Evolutionary conservation across 805 yeast species (phyloP), one percentile per base, ranked within the genome.

Genomic region (Sugiyamaella smithiae): DNA sequence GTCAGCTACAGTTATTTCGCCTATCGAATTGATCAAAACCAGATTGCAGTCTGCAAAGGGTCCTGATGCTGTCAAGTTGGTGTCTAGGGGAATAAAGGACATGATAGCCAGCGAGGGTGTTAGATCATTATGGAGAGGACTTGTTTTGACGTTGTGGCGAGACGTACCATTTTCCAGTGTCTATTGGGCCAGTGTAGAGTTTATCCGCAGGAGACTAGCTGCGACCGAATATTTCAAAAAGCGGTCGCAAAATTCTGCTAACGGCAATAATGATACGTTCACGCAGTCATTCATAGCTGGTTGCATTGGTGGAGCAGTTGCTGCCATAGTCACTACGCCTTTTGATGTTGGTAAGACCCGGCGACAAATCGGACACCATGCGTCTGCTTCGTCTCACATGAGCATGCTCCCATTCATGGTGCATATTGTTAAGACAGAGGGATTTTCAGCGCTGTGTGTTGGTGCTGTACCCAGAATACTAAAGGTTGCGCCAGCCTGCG

Each of bases 321-420:
- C 97, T 0, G 97, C 98, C 0, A 57, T 91, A 1, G 70, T 77
- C 36, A 93, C 99, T 1, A 89, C 95, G 49, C 98, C 99, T 1
- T 93, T 93, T 60, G 99, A 93, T 65, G 99, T 93, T 7, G 98
- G 97, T 3, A 93, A 93, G 61, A 93, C 99, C 4, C 74, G 98
- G 59, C 71, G 88, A 51, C 99, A 93, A 66, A 76, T 87, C 3
- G 69, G 76, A n/a, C 56, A 76, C 65, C 54, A 67, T 58, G 33
- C 55, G 5, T 58, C 62, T 14, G 44, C 61, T 1, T 52, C 60
- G 4, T 53, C 60, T 12, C 50, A 48, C 6, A 54, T 58, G 62
- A 56, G 80, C n/a, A 87, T 91, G 86, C 78, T 85, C 57, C 72
- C 67, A 46, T 87, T 78, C 64, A 74, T 93, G 68, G 61, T 66